Conservation (phyloP, 2,329 filamentous ascomycete genomes). For the Penicillium sp. region DNA sequence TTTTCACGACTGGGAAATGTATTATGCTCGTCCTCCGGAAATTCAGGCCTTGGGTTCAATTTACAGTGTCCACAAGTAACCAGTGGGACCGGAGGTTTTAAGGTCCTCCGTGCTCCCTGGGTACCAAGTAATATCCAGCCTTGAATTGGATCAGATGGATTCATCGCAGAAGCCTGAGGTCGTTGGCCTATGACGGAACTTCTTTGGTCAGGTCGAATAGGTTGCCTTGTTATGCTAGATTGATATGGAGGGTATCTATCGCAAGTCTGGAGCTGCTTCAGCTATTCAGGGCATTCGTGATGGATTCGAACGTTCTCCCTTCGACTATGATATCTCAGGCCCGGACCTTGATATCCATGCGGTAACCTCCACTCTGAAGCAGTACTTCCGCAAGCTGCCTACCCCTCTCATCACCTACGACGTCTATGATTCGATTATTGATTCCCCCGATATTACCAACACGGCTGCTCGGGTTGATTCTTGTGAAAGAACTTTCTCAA, state of each 20-base stretch:
- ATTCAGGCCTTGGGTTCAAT: not conserved
- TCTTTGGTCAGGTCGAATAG: too few species aligned
- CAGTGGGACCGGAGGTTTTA: too few species aligned
- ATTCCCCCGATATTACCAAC: constrained; percentile 66
- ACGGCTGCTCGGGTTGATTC: constrained; percentile 67
- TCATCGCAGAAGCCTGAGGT: too few species aligned
- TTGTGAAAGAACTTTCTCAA: constrained; percentile 74
- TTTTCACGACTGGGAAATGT: constrained; percentile 11
- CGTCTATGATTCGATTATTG: constrained; percentile 85
- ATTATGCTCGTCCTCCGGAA: constrained; percentile 13
- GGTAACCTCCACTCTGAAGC: constrained; percentile 92
- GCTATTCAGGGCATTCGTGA: constrained; percentile 89
- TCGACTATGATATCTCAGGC: constrained; percentile 88
- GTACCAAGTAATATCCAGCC: too few species aligned
- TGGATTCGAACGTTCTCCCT: constrained; percentile 79
- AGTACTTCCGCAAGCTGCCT: constrained; percentile 94
- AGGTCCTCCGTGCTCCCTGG: too few species aligned
- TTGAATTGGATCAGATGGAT: too few species aligned
- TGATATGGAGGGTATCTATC: constrained; percentile 96
- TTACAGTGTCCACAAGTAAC: too few species aligned
- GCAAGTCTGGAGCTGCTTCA: constrained; percentile 91
- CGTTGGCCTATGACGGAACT: too few species aligned
- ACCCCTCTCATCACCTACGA: constrained; percentile 89
- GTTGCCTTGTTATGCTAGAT: too few species aligned
- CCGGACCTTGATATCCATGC: constrained; percentile 93